Conservation (phyloP, 257 asterid genomes). For the Nicotiana noctiflora region DNA sequence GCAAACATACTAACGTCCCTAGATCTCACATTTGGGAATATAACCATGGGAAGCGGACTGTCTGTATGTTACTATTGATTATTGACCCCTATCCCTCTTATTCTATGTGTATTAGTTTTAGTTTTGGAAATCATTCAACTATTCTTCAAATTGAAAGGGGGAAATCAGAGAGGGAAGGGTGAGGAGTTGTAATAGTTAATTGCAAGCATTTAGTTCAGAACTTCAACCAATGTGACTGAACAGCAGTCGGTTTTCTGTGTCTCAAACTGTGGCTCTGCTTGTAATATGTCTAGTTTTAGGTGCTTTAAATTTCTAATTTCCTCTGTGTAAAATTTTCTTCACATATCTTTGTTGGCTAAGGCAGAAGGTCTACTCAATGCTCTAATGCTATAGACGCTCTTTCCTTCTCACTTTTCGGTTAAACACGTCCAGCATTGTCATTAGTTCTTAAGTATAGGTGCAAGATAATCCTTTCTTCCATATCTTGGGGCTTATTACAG, state of each 20-base stretch:
- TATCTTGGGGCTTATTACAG: no score
- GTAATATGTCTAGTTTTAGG: not conserved
- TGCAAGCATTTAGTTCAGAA: not conserved
- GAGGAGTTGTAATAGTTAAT: not conserved
- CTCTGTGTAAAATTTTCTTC: not conserved
- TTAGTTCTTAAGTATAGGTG: not conserved
- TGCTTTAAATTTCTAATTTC: not conserved
- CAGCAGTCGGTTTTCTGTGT: not conserved
- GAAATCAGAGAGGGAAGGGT: not conserved
- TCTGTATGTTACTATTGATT: not conserved
- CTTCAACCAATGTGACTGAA: not conserved
- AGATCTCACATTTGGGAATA: no score
- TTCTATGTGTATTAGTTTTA: not conserved
- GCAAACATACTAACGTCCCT: no score
- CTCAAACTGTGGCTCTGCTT: not conserved
- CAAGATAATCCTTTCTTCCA: not conserved
- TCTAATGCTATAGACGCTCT: no score
- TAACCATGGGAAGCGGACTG: not conserved
- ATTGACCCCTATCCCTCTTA: not conserved
- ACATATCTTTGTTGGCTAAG: not conserved
- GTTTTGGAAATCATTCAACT: not conserved
- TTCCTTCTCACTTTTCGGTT: not conserved
- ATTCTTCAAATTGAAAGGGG: not conserved
- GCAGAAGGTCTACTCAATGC: not conserved
- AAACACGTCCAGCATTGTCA: not conserved